phyloP scores from a whole-genome alignment of 2,329 filamentous ascomycete species.

The Magnaporthiopsis incrustans region DNA sequence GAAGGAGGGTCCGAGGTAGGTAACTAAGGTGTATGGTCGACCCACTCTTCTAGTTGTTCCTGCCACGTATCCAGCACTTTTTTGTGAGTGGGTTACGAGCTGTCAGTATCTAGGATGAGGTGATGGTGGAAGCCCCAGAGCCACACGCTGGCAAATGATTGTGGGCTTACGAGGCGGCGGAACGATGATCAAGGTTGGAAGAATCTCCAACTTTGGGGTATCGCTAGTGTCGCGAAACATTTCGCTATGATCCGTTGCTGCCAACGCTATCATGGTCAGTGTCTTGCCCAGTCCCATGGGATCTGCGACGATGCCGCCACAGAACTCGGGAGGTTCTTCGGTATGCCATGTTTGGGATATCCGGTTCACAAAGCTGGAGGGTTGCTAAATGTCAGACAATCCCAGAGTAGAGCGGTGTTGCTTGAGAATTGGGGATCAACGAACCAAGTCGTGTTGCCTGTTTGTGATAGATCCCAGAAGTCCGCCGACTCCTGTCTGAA shows the following conservation, averaged over 20 bases:
- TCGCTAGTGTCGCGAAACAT: neutral
- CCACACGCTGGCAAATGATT: too few relatives aligned
- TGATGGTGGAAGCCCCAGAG: neutral
- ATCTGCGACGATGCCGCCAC: constrained; percentile 37
- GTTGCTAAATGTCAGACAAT: neutral
- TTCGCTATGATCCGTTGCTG: constrained; percentile 21
- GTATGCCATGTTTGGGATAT: constrained; percentile 20
- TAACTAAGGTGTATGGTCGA: constrained; percentile 16
- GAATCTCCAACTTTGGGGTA: neutral
- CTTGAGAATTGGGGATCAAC: too few relatives aligned
- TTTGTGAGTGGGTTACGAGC: neutral
- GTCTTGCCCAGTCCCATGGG: constrained; percentile 40
- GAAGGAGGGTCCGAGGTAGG: constrained; percentile 13
- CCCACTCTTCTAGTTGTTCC: constrained; percentile 10
- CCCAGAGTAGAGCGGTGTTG: too few relatives aligned
- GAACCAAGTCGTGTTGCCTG: too few relatives aligned
- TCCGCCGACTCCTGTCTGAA: constrained; percentile 14
- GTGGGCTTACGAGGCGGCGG: constrained; percentile 25
- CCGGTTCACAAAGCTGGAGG: constrained; percentile 25
- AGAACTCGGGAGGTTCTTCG: constrained; percentile 26
- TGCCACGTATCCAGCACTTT: constrained; percentile 32
- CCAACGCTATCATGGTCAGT: constrained; percentile 32
- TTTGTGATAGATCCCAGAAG: neutral
- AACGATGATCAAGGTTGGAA: constrained; percentile 27
- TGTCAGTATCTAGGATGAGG: neutral